Evolutionary conservation across 2,329 filamentous ascomycete species (phyloP).

Genomic region (Pseudogymnoascus sp.): DNA sequence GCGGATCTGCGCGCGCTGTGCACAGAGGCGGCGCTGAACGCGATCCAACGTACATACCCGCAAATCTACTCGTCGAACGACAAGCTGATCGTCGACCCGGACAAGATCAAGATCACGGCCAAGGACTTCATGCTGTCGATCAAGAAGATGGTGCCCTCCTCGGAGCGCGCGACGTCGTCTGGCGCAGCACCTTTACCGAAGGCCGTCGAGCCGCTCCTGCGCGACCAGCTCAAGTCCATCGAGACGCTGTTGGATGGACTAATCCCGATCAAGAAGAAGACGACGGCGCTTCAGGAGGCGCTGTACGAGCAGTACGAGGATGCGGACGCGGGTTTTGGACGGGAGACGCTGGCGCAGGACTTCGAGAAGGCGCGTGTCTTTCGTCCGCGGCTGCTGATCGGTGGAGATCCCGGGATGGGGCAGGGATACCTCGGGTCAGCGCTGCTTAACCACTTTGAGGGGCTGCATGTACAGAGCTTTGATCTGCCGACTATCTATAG

Average conservation of each 20-base stretch:
- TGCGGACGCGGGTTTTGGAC: conserved; percentile 73
- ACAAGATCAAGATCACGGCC: conserved; percentile 76
- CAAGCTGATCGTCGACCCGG: conserved; percentile 81
- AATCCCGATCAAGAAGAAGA: conserved; percentile 76
- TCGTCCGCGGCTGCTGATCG: conserved; percentile 77
- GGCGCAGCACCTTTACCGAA: conserved; percentile 75
- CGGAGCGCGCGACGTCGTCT: conserved; percentile 80
- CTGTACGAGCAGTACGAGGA: conserved; percentile 84
- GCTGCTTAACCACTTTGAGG: conserved; percentile 83
- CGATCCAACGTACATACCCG: conserved; percentile 90
- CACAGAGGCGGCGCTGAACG: conserved; percentile 91
- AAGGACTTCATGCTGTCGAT: conserved; percentile 97
- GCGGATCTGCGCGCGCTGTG: conserved; percentile 90
- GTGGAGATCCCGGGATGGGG: conserved; percentile 82
- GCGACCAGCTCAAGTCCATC: conserved; percentile 63
- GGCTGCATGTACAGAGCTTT: conserved; percentile 89
- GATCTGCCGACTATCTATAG: conserved; percentile 81
- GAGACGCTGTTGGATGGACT: conserved; percentile 63
- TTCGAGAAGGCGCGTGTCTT: conserved; percentile 88
- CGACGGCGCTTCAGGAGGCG: conserved; percentile 87
- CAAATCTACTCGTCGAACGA: conserved; percentile 90
- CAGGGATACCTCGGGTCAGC: conserved; percentile 84
- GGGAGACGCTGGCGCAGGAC: conserved; percentile 66
- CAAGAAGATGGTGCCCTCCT: conserved; percentile 93
- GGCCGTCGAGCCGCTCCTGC: conserved; percentile 72